A percentile compares a stretch with the other conserved stretches of the same genome.
These are phyloP conservation scores for Telfairia occidentalis DNA, from an alignment of 331 rosid species.

Conservation along the genomic window DNA sequence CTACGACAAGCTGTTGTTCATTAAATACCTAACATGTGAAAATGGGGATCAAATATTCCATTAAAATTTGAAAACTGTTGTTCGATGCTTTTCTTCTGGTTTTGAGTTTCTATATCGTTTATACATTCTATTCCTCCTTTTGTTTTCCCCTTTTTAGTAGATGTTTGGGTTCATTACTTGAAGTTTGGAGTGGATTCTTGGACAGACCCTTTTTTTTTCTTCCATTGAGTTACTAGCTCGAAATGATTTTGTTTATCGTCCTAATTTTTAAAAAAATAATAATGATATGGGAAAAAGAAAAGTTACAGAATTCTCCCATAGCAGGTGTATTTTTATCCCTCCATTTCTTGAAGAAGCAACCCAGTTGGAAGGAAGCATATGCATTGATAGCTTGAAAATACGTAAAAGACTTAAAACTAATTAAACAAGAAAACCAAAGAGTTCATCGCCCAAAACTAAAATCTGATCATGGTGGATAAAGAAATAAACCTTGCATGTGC, in stretches of 20 bases:
- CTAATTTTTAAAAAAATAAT: neutral
- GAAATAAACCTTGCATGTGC: constrained; percentile 37
- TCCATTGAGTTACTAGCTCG: neutral
- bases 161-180: too few species aligned
- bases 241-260: neutral
- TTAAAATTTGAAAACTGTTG: neutral
- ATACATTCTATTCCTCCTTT: neutral
- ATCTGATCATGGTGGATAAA: constrained; percentile 8
- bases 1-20: neutral
- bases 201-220: neutral
- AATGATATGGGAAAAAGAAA: neutral
- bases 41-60: neutral
- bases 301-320: neutral
- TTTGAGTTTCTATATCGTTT: neutral
- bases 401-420: neutral
- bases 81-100: neutral
- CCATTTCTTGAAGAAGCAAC: neutral
- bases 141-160: too few species aligned
- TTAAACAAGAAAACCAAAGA: neutral
- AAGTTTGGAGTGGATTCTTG: neutral
- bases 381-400: neutral
- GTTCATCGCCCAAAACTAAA: neutral
- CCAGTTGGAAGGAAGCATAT: neutral
- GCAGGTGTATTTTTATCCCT: neutral
- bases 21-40: neutral